Conservation (phyloP, 2,329 filamentous ascomycete species). For the Botrytis galanthina region DNA sequence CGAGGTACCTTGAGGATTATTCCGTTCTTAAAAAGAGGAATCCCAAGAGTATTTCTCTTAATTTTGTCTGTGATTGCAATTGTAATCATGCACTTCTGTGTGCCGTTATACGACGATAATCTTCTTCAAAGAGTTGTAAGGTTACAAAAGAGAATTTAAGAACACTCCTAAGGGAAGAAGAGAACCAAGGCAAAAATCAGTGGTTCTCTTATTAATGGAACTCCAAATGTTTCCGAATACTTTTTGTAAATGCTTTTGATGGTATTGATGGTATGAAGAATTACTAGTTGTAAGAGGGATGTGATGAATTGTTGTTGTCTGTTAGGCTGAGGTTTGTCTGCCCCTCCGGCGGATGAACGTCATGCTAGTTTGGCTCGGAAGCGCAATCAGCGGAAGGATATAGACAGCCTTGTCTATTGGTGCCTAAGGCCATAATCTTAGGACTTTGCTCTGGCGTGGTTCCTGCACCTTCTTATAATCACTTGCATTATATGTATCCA, state of each 20-base stretch:
- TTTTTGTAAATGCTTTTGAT: neutral
- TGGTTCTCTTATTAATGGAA: neutral
- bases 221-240: neutral
- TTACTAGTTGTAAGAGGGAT: neutral
- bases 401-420: neutral
- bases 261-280: neutral
- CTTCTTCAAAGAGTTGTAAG: neutral
- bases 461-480: neutral
- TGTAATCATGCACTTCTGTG: neutral
- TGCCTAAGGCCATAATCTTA: neutral
- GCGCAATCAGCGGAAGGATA: neutral
- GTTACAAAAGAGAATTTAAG: neutral
- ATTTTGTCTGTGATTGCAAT: neutral
- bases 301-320: neutral
- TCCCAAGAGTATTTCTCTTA: neutral
- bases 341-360: conserved; percentile 3
- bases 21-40: neutral
- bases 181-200: neutral
- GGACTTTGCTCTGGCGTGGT: neutral
- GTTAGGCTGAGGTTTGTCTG: neutral
- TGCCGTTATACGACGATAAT: neutral
- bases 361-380: neutral
- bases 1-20: neutral
- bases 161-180: neutral
- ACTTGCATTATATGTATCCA: neutral